phyloP scores from a whole-genome alignment of 345 rosid genomes.

The Hibiscus trionum region DNA sequence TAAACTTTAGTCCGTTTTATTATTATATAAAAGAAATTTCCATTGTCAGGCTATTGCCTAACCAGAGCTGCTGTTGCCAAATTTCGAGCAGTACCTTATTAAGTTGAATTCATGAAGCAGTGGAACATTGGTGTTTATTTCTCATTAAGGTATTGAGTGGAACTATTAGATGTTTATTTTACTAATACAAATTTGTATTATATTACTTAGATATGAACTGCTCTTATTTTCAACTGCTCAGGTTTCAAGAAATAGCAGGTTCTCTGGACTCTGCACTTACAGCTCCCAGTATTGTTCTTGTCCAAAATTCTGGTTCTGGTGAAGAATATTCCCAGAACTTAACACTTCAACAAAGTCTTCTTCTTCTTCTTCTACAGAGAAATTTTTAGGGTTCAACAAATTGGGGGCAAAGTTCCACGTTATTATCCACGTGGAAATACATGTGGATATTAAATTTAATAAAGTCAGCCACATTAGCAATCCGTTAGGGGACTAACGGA shows the following conservation, averaged over 20 bases:
- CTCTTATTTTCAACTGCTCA: slow-evolving; percentile 26
- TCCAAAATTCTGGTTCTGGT: slow-evolving; percentile 45
- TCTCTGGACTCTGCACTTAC: slow-evolving; percentile 72
- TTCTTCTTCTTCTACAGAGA: too few relatives aligned
- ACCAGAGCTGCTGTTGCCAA: slow-evolving; percentile 88
- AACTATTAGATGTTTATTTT: slow-evolving; percentile 6
- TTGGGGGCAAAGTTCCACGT: too few relatives aligned
- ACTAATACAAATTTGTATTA: neutral
- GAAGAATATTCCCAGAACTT: slow-evolving; percentile 30
- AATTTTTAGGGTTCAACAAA: too few relatives aligned
- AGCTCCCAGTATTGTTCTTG: slow-evolving; percentile 52
- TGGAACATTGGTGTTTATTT: slow-evolving; percentile 97
- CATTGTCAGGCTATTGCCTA: slow-evolving; percentile 75
- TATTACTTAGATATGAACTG: neutral
- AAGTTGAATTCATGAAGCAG: slow-evolving; percentile 79
- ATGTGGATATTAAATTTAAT: too few relatives aligned
- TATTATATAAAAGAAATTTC: slow-evolving; percentile 12
- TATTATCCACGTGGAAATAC: too few relatives aligned
- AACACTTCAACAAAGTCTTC: slow-evolving; percentile 74
- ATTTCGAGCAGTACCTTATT: slow-evolving; percentile 70
- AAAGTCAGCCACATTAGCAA: too few relatives aligned
- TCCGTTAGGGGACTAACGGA: too few relatives aligned
- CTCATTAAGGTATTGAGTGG: slow-evolving; percentile 63
- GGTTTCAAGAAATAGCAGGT: slow-evolving; percentile 99
- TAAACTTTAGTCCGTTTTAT: neutral